phyloP scores from a whole-genome alignment of 768 basidiomycete species.

The Auricularia cornea region DNA sequence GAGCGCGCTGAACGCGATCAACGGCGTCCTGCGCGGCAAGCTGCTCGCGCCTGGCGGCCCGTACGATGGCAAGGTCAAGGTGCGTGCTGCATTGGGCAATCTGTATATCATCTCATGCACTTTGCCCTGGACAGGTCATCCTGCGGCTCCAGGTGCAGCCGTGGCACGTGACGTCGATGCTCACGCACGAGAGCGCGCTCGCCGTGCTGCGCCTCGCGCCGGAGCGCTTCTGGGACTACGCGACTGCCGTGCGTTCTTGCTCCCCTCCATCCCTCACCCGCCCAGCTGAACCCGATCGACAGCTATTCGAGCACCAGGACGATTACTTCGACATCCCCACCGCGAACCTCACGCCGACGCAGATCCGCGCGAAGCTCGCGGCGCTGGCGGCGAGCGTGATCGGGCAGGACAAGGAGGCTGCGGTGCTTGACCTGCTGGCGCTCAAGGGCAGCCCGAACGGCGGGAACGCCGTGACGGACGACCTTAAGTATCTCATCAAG shows the following conservation, averaged over 20 bases:
- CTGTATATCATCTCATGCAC: neutral
- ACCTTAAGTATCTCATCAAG: slow-evolving; percentile 88
- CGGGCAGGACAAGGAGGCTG: slow-evolving; percentile 38
- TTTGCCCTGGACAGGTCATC: slow-evolving; percentile 28
- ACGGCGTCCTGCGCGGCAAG: slow-evolving; percentile 47
- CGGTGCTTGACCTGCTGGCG: slow-evolving; percentile 54
- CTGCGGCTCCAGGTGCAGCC: slow-evolving; percentile 67
- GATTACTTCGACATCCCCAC: slow-evolving; percentile 76
- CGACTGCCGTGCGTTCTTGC: slow-evolving; percentile 41
- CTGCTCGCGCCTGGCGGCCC: slow-evolving; percentile 37
- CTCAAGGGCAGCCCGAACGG: slow-evolving; percentile 64
- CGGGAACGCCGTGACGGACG: slow-evolving; percentile 73
- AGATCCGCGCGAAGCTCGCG: slow-evolving; percentile 69
- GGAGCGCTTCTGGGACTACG: slow-evolving; percentile 73
- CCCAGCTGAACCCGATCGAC: slow-evolving; percentile 1
- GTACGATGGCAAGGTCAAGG: slow-evolving; percentile 66
- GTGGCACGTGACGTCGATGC: slow-evolving; percentile 71
- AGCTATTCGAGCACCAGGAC: slow-evolving; percentile 71
- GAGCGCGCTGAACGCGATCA: slow-evolving; percentile 38
- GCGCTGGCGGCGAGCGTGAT: slow-evolving; percentile 48
- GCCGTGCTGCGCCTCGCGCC: slow-evolving; percentile 69
- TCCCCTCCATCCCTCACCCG: neutral
- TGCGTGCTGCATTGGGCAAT: slow-evolving; percentile 9
- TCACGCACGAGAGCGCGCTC: slow-evolving; percentile 73
- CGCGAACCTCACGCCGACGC: slow-evolving; percentile 53